Base-by-base conservation (phyloP, 2,329 filamentous ascomycete genomes). In the Epichloe bromicola region DNA sequence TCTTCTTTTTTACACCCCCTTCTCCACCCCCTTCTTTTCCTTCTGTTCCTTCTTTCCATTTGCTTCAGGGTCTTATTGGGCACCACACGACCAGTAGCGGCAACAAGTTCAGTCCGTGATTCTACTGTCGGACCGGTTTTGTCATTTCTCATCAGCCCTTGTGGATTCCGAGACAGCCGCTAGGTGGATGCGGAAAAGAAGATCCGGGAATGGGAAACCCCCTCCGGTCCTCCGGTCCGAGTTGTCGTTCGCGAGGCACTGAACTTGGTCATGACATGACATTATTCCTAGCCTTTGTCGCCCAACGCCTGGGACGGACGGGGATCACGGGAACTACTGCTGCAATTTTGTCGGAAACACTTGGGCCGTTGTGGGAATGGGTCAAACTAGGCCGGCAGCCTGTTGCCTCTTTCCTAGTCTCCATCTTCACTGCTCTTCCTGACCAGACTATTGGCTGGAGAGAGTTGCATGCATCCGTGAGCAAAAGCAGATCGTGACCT, bases 381-480 rank as follows among this genome's bases (percentile, higher is more conserved):
- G 14, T n/a, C 11, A 30, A 39, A 14, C 23, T 8, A 30, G 42
- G 26, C 42, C 30, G 8, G 40, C 30, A 10, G 23, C 3, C 38
- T 26, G 34, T 17, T 38, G 30, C 26, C 26, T 45, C 30, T 30
- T n/a, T 17, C 20, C 23, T 26, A 20, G 20, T 20, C n/a, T 44
- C 7, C n/a, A 40, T 34, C 33, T 49, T 17, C 17, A 20, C 20
- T 36, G 19, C 15, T 26, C 20, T 19, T 47, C 19, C 23, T 38
- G 40, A 47, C 36, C n/a, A 19, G 43, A 33, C 49, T 47, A 59
- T 58, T 60, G 59, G 55, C 39, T 51, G 41, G 30, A 19, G 48
- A 51, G 40, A 19, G 47, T 59, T 52, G 46, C 54, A 55, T 57
- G 48, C 54, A 55, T 57, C 53, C 56, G 59, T 62, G 45, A 51